Conservation (phyloP, 306 rosid species). For the Hippophae rhamnoides region DNA sequence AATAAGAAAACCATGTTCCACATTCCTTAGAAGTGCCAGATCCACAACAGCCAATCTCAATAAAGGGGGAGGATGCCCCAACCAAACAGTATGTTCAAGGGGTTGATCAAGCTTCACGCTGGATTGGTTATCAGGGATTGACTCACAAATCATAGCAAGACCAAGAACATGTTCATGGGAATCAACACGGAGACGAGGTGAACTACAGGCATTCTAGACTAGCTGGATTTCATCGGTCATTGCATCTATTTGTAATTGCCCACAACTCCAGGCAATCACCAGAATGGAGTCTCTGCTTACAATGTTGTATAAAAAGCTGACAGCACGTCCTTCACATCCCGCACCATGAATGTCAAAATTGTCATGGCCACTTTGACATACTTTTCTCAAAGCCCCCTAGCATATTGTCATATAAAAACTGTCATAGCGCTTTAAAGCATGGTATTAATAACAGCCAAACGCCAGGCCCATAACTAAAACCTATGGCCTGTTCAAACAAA, state of each 20-base stretch:
- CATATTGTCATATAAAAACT: slow-evolving; percentile 18
- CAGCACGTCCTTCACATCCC: slow-evolving; percentile 81
- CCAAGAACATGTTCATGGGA: slow-evolving; percentile 56
- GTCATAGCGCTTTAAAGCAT: slow-evolving; percentile 6
- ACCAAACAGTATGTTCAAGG: slow-evolving; percentile 66
- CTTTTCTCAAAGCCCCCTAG: slow-evolving; percentile 81
- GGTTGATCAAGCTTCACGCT: slow-evolving; percentile 42
- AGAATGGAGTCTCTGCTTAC: slow-evolving; percentile 78
- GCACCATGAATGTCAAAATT: slow-evolving; percentile 48
- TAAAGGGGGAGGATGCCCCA: slow-evolving; percentile 72
- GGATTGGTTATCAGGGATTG: slow-evolving; percentile 24
- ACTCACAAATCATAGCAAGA: slow-evolving; percentile 94
- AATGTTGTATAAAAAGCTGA: slow-evolving; percentile 62
- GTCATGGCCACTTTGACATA: slow-evolving; percentile 48
- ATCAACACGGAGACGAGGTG: slow-evolving; percentile 80
- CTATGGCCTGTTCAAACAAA: no score
- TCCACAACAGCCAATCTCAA: slow-evolving; percentile 85
- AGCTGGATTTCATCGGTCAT: slow-evolving; percentile 96
- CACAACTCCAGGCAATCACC: slow-evolving; percentile 95
- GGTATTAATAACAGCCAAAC: background rate
- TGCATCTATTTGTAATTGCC: slow-evolving; percentile 87
- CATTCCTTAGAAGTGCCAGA: slow-evolving; percentile 66
- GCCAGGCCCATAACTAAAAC: background rate
- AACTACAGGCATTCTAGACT: slow-evolving; percentile 62
- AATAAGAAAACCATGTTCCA: slow-evolving; percentile 45